A percentile compares a stretch with the other conserved stretches of the same genome.
phyloP scores from a whole-genome alignment of 2,329 filamentous ascomycete species.

The Aspergillus thermomutatus region DNA sequence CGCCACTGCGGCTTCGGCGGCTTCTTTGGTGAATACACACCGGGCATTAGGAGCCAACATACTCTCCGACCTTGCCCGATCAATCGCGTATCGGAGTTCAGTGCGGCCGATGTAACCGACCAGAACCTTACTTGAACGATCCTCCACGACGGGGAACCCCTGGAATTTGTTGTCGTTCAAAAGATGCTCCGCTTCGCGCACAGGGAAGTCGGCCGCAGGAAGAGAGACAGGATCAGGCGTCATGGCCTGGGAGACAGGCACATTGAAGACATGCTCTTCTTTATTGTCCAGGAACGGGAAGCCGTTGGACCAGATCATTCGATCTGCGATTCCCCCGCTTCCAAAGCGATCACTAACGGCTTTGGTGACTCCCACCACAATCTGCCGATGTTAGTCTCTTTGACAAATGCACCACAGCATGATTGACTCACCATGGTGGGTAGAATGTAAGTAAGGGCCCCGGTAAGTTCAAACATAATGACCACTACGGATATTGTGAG shows the following conservation, averaged over 20 bases:
- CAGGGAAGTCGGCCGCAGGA: conserved; percentile 67
- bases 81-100: conserved; percentile 86
- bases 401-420: neutral
- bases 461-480: conserved; percentile 98
- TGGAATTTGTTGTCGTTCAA: conserved; percentile 78
- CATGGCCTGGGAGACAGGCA: conserved; percentile 90
- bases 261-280: conserved; percentile 94
- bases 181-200: conserved; percentile 73
- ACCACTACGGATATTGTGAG: conserved; percentile 95
- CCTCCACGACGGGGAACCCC: conserved; percentile 88
- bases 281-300: conserved; percentile 97
- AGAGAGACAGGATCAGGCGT: conserved; percentile 71
- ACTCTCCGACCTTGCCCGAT: conserved; percentile 69
- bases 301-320: conserved; percentile 98
- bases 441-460: conserved; percentile 93
- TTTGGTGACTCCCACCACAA: conserved; percentile 95
- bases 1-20: conserved; percentile 36
- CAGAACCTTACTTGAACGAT: conserved; percentile 65
- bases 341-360: conserved; percentile 85
- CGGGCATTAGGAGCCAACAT: conserved; percentile 63
- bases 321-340: conserved; percentile 94
- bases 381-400: conserved; percentile 43
- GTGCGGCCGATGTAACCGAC: conserved; percentile 91
- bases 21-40: conserved; percentile 66
- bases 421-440: conserved; percentile 72